These are phyloP conservation scores for Lasiodiplodia theobromae DNA, from an alignment of 2,329 filamentous ascomycete species.

Conservation along the genomic window DNA sequence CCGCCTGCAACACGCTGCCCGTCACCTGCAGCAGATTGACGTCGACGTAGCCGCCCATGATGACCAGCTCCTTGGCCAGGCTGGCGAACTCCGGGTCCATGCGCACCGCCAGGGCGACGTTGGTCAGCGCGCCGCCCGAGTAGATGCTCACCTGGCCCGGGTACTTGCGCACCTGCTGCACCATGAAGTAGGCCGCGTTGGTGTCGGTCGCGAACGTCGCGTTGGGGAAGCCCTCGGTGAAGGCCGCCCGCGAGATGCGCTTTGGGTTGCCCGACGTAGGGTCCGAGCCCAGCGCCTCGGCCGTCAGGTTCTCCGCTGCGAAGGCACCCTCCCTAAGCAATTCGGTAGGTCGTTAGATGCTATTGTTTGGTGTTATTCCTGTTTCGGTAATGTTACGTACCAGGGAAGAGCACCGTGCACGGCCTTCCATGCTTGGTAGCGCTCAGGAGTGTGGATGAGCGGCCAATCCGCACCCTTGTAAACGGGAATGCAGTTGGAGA, in stretches of 20 bases:
- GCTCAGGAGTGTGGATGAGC: slow-evolving; percentile 54
- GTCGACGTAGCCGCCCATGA: slow-evolving; percentile 62
- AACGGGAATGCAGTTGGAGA: slow-evolving; percentile 57
- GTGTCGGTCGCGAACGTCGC: slow-evolving; percentile 48
- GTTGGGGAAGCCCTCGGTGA: slow-evolving; percentile 57
- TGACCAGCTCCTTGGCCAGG: slow-evolving; percentile 55
- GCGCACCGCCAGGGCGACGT: slow-evolving; percentile 56
- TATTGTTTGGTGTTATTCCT: not conserved
- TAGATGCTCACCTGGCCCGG: slow-evolving; percentile 60
- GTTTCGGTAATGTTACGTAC: slow-evolving; percentile 29
- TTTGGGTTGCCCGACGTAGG: slow-evolving; percentile 55
- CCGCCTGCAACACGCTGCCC: slow-evolving; percentile 36
- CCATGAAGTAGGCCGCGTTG: slow-evolving; percentile 56
- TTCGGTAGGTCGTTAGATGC: too few species aligned
- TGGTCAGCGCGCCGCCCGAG: slow-evolving; percentile 56
- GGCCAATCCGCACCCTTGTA: slow-evolving; percentile 57
- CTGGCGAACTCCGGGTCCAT: slow-evolving; percentile 57
- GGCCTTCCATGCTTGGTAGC: slow-evolving; percentile 54
- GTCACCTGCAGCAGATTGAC: slow-evolving; percentile 39
- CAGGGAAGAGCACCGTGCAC: slow-evolving; percentile 55
- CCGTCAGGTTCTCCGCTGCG: slow-evolving; percentile 51
- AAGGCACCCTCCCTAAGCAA: slow-evolving; percentile 50
- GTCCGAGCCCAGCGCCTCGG: slow-evolving; percentile 52
- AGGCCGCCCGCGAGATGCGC: slow-evolving; percentile 51
- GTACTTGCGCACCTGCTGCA: slow-evolving; percentile 54